Evolutionary conservation across 2,329 filamentous ascomycete species (phyloP).

Genomic region (Coniochaeta hoffmannii): DNA sequence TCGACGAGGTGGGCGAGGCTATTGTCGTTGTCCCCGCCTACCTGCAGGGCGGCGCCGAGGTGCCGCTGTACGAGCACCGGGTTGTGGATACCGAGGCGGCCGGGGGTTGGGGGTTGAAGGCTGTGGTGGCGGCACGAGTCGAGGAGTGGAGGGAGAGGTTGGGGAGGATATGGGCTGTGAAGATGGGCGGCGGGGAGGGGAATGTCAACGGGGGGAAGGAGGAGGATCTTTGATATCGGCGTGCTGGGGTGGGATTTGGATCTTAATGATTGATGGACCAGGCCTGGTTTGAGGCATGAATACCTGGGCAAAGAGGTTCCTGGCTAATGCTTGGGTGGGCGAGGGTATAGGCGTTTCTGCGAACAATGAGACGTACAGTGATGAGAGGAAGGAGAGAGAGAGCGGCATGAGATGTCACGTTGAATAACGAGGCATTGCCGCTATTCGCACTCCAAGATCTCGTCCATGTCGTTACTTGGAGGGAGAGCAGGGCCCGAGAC

Average conservation of each 20-base stretch:
- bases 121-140: not conserved
- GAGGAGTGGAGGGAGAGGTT: not conserved
- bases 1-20: not conserved
- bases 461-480: no score
- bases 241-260: not conserved
- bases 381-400: no score
- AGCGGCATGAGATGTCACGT: no score
- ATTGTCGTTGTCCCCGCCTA: not conserved
- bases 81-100: not conserved
- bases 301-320: no score
- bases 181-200: not conserved
- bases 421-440: no score
- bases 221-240: not conserved
- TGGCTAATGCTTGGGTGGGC: no score
- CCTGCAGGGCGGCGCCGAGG: not conserved
- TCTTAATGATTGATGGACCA: no score
- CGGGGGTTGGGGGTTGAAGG: not conserved
- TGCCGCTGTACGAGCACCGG: not conserved
- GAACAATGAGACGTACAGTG: no score
- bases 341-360: no score
- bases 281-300: no score
- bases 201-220: not conserved
- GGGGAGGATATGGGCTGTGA: not conserved
- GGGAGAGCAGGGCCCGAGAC: no score
- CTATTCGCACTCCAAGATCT: no score